Base-by-base conservation (phyloP, 495 filamentous ascomycete species). In the Umbilicaria muhlenbergii region DNA sequence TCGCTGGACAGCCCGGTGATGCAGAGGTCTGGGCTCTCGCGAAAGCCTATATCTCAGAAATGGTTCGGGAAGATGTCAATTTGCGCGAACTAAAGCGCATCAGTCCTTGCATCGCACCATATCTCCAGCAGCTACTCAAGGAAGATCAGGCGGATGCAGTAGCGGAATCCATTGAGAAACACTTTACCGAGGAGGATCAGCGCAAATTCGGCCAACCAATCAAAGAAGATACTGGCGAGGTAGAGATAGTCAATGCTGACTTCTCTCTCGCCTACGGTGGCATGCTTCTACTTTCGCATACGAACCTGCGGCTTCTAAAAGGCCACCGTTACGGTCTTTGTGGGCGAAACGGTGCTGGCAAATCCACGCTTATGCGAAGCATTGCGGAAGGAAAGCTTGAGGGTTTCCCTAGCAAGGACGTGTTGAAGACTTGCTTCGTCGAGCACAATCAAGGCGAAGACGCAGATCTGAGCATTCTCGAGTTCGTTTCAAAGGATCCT, bases 401-500 rank as follows among this genome's bases (percentile, higher is more conserved):
- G 59, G 91, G 91, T 17, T 99, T 99, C 67, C 91, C 91, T 18
- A 71, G 85, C 18, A 89, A 82, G 51, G 85, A 92, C 46, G 77
- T 83, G 44, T 78, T 99, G 43, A 79, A 81, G 43, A 96, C 91
- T 28, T 99, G 92, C 66, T 99, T 96, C 50, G 91, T 99, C 16
- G 91, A 99, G 70, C 91, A 99, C 66, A 94, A 93, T 62, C 87
- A 96, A 63, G 87, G 88, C 47, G 92, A 95, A 60, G 88, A 93
- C 63, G 87, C 88, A 39, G 87, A 95, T 49, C 78, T 94, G 47
- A 94, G 77, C 59, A 95, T 99, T 56, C 69, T 94, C 11, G 86
- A 95, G 38, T 99, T 86, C 57, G 79, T 91, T 48, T 61, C 74
- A 34, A 86, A 89, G 53, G 87, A 95, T 55, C 86, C 86, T 2